Conservation (phyloP, 148 eudicot genomes). For the Rhododendron henanense region DNA sequence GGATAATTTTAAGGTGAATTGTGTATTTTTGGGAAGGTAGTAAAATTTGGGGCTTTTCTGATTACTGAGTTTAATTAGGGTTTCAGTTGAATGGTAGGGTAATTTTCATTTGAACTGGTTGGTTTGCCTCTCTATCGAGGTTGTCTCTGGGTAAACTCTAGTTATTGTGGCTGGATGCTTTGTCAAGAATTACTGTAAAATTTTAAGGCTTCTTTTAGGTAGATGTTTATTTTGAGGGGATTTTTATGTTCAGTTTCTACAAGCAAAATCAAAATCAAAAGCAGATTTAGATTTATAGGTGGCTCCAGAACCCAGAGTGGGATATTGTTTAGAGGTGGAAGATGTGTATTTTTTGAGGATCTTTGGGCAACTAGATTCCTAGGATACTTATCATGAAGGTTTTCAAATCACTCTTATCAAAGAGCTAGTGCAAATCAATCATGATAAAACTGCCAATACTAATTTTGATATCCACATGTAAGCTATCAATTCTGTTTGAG, state of each 20-base stretch:
- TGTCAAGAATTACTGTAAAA: not conserved
- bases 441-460: not conserved
- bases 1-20: not conserved
- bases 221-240: not conserved
- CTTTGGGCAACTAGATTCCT: not conserved
- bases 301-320: not conserved
- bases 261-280: not conserved
- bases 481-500: not conserved
- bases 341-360: not conserved
- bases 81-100: not conserved
- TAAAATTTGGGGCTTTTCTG: not conserved
- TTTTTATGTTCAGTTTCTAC: not conserved
- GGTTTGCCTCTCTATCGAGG: not conserved
- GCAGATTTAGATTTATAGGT: not conserved
- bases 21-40: not conserved
- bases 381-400: not conserved
- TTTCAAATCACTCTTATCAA: not conserved
- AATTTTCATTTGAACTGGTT: not conserved
- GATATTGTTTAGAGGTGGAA: not conserved
- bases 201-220: not conserved
- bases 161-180: conserved; percentile 9
- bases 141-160: not conserved
- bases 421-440: not conserved
- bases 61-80: not conserved
- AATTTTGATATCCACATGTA: not conserved